Conservation (phyloP, 176 grass and related monocot genomes). For the Paspalum vaginatum region DNA sequence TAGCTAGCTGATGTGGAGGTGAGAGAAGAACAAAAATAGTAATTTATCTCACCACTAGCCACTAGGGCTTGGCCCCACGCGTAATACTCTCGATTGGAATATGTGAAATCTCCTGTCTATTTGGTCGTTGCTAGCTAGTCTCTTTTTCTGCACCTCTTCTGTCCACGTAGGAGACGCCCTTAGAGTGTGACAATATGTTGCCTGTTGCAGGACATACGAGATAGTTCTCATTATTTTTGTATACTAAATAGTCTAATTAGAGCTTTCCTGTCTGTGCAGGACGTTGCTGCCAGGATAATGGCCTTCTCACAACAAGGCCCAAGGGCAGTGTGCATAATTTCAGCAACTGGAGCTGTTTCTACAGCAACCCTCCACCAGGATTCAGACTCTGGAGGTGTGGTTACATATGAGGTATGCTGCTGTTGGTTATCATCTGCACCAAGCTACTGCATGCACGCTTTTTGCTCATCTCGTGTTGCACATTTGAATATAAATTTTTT, state of each 20-base stretch:
- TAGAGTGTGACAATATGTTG: not conserved
- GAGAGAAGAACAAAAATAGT: too few relatives aligned
- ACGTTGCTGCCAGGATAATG: constrained; percentile 86
- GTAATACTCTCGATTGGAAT: too few relatives aligned
- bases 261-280: constrained; percentile 51
- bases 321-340: constrained; percentile 89
- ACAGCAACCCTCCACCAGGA: constrained; percentile 78
- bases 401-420: constrained; percentile 80
- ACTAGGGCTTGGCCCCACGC: too few relatives aligned
- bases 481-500: not conserved
- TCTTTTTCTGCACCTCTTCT: too few relatives aligned
- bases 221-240: not conserved
- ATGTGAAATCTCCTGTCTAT: too few relatives aligned
- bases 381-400: constrained; percentile 59
- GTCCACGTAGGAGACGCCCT: too few relatives aligned
- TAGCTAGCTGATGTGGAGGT: too few relatives aligned
- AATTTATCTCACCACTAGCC: too few relatives aligned
- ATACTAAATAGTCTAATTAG: not conserved
- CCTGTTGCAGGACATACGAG: not conserved
- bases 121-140: too few relatives aligned
- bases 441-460: not conserved
- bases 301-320: constrained; percentile 93
- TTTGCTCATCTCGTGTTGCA: not conserved
- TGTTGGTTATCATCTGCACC: not conserved
- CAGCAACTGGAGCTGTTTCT: constrained; percentile 84